Evolutionary conservation across 352 stramenopile species (phyloP), one percentile per base, ranked within the genome.

Genomic region (Pythium phragmitis): DNA sequence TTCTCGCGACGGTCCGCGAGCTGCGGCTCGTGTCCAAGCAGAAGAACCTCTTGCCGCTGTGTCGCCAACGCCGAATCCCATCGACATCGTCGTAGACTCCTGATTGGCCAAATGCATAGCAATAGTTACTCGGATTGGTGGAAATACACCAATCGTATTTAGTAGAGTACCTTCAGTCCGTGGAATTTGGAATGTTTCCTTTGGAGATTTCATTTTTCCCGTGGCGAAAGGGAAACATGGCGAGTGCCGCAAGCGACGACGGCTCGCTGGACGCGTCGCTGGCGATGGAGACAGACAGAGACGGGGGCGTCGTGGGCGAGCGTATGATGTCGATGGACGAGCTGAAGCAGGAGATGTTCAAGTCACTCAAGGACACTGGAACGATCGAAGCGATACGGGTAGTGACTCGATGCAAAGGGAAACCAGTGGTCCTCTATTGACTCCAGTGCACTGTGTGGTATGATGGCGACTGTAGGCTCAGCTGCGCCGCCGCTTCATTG

Each of bases 1-100:
- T 95, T 60, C 81, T 95, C 41, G 73, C 73, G 16, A 94, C 82
- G 1, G 87, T 95, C 21, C 85, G 83, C 42, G 87, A 95, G 70
- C 72, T 95, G 46, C 80, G 87, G 43, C 72, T 89, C 47, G 80
- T 95, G 4, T 79, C 82, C 58, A 80, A 82, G 37, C 69, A 89
- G 69, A 90, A 89, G 70, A 80, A 87, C 57, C 73, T 92, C 66
- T 73, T 87, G n/a, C 69, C 67, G n/a, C 52, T 43, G 12, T 50
- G 23, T 33, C 33, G 57, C 26, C 45, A 30, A 49, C 57, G 49
- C 6, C 51, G 43, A 30, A 21, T 28, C 17, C n/a, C 51, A 2
- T 46, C 42, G 4, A 34, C 36, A 41, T 33, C 19, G 7, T 19
- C 9, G 3, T 50, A 37, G 41, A 49, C 14, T 21, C 7, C 21